phyloP scores from a whole-genome alignment of 768 basidiomycete species.

The Cubamyces sp. region DNA sequence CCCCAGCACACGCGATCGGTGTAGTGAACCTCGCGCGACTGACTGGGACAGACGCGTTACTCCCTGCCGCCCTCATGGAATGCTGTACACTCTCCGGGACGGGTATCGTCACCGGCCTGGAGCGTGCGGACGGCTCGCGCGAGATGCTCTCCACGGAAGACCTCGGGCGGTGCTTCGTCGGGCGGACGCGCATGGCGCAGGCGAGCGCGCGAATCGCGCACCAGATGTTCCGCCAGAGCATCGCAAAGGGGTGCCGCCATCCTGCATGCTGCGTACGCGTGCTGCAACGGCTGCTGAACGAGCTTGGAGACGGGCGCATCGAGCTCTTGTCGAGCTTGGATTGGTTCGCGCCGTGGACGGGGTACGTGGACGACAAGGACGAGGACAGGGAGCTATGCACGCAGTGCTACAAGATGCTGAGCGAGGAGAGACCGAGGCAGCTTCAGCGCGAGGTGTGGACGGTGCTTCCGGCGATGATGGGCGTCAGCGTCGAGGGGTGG shows the following conservation, averaged over 20 bases:
- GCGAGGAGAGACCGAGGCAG: constrained; percentile 19
- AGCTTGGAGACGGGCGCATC: constrained; percentile 18
- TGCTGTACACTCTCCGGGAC: constrained; percentile 22
- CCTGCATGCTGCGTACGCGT: constrained; percentile 21
- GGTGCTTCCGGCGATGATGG: constrained; percentile 24
- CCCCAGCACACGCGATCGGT: constrained; percentile 15
- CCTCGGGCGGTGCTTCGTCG: constrained; percentile 24
- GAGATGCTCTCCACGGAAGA: constrained; percentile 24
- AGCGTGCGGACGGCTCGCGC: constrained; percentile 10
- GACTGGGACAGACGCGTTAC: constrained; percentile 11
- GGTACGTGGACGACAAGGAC: constrained; percentile 21
- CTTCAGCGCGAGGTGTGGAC: constrained; percentile 24
- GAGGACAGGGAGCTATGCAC: constrained; percentile 23
- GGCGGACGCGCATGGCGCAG: constrained; percentile 23
- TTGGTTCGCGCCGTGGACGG: constrained; percentile 22
- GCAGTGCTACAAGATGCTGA: constrained; percentile 23
- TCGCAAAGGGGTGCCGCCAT: constrained; percentile 15
- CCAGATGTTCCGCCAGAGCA: constrained; percentile 24
- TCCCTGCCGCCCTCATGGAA: constrained; percentile 27
- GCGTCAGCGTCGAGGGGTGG: constrained; percentile 17
- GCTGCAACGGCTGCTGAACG: constrained; percentile 21
- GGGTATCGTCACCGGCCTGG: constrained; percentile 17
- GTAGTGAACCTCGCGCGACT: constrained; percentile 26
- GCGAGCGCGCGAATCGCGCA: constrained; percentile 26
- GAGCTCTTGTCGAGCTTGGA: constrained; percentile 23